Evolutionary conservation across 148 eudicot species (phyloP), one percentile per base, ranked within the genome.

Genomic region (Fagopyrum esculentum): DNA sequence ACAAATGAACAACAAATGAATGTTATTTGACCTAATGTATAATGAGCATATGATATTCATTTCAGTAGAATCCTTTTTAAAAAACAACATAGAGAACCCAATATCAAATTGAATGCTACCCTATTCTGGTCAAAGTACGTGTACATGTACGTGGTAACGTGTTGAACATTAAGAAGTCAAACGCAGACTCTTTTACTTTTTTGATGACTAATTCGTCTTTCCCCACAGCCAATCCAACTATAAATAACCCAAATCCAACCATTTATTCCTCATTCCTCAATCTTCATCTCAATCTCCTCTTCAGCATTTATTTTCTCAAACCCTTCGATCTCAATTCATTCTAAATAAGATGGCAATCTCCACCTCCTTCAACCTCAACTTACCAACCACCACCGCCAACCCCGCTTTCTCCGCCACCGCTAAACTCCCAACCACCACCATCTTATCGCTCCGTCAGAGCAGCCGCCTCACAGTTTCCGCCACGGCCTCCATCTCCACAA

Each of bases 341-440:
- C 68, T 22, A 13, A 45, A 46, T 43, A 60, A 45, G 46, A 71
- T 71, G 73, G 73, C 73, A 12, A 9, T 16, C 13, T 71, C 49
- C 73, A 46, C 35, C 52, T 13, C 73, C 2, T n/a, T 5, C n/a
- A 44, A 17, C 54, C 52, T 49, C 50, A 44, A 17, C 6, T 71
- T 49, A 46, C 52, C 54, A 45, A 46, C 17, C 10, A 19, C 73
- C 26, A 71, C 26, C 26, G 35, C 73, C 73, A 71, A 16, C 51
- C 51, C 51, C 49, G 12, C 13, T 35, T 16, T 43, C 48, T 55
- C 59, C 22, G 59, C 63, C 63, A 10, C 43, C 68, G 44, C 30
- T 43, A 61, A 61, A 15, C 68, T 61, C 16, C 68, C 68, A 4
- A 10, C 44, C 68, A 29, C 43, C 68, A 29, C 43, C 68, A 15